Evolutionary conservation across 768 basidiomycete species (phyloP), one percentile per base, ranked within the genome.

Genomic region (Tylopilus cervinicoccineus): DNA sequence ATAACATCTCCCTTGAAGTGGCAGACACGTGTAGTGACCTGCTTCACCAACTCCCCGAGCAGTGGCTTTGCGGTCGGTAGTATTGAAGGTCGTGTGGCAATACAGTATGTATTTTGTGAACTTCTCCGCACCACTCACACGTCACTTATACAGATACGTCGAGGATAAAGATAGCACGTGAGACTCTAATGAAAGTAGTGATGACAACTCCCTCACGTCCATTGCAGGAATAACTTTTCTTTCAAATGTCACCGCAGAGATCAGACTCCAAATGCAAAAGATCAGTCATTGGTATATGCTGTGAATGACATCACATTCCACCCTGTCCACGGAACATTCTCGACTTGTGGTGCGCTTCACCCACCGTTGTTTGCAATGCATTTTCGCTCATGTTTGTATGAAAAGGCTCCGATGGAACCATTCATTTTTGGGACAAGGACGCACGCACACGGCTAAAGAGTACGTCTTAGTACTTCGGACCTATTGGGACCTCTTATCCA

Each of bases 371-470:
- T 11, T 39, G 22, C 50, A 64, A 41, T 48, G 58, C 65, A 59
- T 61, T 52, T 26, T 50, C 33, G 20, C 44, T 51, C 40, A 50
- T 38, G 38, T 24, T 12, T 38, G 5, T 31, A 45, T 54, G 39
- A 47, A 52, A 44, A 87, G 86, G 87, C 10, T 77, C 86, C 36
- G 91, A 93, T 55, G 91, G 91, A 17, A 86, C 86, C 3, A 84
- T 93, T 64, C 87, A 91, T 76, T 90, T 88, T 67, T 95, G 93
- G 93, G 93, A 96, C 69, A 93, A 93, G 70, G 88, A 94, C 57
- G 84, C 88, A 8, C 85, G 93, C 49, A 92, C 88, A 7, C 84
- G 94, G 33, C 78, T 97, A 71, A 96, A 94, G 72, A 83, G 92
- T 93, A 56, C 40, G 54, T 50, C 36, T 38, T n/a, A 17, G 24